Evolutionary conservation across 805 yeast genomes (phyloP).

Genomic region (Naumovozyma castellii): DNA sequence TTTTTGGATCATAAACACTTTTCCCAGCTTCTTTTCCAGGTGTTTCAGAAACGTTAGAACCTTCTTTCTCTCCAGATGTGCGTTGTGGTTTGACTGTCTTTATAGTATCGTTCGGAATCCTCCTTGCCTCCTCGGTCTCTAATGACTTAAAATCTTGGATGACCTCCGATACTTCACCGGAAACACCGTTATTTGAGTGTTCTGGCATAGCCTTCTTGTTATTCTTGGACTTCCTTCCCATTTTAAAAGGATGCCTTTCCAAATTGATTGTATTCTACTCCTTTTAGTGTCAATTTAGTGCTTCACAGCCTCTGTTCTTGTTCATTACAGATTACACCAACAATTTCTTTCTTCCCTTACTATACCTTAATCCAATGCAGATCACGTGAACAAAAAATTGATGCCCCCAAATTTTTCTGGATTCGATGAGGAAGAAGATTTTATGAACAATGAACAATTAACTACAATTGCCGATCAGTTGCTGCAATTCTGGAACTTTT

Average conservation of each 20-base stretch:
- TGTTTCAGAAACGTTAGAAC: slow-evolving; percentile 1
- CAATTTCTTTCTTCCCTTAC: not conserved
- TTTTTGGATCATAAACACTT: not conserved
- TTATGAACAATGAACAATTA: too few species aligned
- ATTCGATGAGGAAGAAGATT: not conserved
- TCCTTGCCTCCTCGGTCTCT: too few species aligned
- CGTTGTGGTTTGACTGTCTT: too few species aligned
- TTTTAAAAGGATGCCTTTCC: not conserved
- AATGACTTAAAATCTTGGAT: not conserved
- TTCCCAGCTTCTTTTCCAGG: not conserved
- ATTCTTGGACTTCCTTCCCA: not conserved
- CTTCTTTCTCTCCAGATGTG: too few species aligned
- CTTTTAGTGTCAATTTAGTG: not conserved
- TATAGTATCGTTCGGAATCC: too few species aligned
- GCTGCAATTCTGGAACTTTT: too few species aligned
- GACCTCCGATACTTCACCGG: not conserved
- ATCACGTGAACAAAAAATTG: too few species aligned
- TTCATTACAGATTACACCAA: not conserved
- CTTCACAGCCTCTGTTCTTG: not conserved
- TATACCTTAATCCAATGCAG: too few species aligned
- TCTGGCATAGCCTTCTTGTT: not conserved
- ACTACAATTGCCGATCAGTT: too few species aligned
- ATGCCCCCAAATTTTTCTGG: too few species aligned
- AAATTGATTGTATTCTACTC: not conserved
- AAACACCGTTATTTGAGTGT: not conserved